A percentile compares a stretch with the other conserved stretches of the same genome.
Evolutionary conservation across 2,329 filamentous ascomycete genomes (phyloP).

Genomic region (Emmonsiellopsis sp.): DNA sequence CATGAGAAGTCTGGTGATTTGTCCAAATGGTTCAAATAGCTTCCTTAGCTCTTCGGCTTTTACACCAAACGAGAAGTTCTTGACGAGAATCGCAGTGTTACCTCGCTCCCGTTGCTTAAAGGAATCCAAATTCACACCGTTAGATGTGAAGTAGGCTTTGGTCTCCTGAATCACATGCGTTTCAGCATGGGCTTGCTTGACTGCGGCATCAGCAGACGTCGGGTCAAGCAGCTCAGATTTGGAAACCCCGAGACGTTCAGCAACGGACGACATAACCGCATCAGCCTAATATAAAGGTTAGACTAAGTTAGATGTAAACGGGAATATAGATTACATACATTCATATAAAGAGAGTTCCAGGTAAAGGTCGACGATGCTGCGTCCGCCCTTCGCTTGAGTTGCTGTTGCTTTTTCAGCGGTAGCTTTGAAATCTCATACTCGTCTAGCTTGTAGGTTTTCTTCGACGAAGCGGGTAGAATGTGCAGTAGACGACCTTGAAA

Average conservation of each 20-base stretch:
- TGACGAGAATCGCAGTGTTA: slow-evolving; percentile 79
- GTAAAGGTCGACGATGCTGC: slow-evolving; percentile 74
- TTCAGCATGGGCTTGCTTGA: slow-evolving; percentile 95
- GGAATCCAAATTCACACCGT: slow-evolving; percentile 83
- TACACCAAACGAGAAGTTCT: slow-evolving; percentile 86
- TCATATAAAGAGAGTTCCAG: slow-evolving; percentile 99
- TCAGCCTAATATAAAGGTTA: slow-evolving; percentile 43
- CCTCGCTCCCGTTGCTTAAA: slow-evolving; percentile 81
- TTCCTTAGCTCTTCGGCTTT: slow-evolving; percentile 67
- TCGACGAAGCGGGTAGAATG: slow-evolving; percentile 73
- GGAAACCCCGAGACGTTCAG: slow-evolving; percentile 73
- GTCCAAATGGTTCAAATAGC: slow-evolving; percentile 77
- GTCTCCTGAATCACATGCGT: slow-evolving; percentile 94
- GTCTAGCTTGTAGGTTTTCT: slow-evolving; percentile 71
- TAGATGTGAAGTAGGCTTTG: slow-evolving; percentile 77
- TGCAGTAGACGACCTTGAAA: slow-evolving; percentile 92
- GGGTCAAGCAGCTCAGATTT: slow-evolving; percentile 91
- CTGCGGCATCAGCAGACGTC: slow-evolving; percentile 86
- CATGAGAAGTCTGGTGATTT: slow-evolving; percentile 75
- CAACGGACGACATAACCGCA: slow-evolving; percentile 83
- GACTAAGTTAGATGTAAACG: slow-evolving; percentile 12
- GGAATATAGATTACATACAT: slow-evolving; percentile 41
- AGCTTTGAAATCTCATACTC: slow-evolving; percentile 85
- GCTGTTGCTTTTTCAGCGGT: slow-evolving; percentile 86
- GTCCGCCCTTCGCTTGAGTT: slow-evolving; percentile 75